Conservation (phyloP, 2,329 filamentous ascomycete genomes). For the Rhinocladiella mackenziei region DNA sequence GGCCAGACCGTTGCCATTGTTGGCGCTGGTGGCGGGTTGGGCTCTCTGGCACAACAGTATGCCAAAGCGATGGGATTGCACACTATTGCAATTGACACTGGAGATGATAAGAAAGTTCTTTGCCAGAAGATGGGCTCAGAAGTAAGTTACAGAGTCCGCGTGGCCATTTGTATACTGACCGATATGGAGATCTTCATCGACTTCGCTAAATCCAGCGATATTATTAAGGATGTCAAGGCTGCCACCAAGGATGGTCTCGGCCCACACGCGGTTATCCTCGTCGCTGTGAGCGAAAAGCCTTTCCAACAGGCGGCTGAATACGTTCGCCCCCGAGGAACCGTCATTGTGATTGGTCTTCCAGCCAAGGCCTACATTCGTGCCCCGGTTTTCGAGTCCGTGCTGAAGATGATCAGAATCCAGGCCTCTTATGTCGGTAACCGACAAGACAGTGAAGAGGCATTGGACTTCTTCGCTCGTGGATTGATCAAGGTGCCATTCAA, state of each 20-base stretch:
- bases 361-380: constrained; percentile 74
- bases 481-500: constrained; percentile 86
- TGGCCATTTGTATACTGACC: constrained; percentile 10
- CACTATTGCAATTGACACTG: constrained; percentile 76
- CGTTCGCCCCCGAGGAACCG: constrained; percentile 73
- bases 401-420: constrained; percentile 87
- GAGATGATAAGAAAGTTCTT: constrained; percentile 73
- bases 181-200: constrained; percentile 63
- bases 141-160: constrained; percentile 27
- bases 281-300: constrained; percentile 83
- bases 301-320: constrained; percentile 93
- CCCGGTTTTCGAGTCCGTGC: constrained; percentile 83
- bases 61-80: constrained; percentile 84
- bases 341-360: constrained; percentile 86
- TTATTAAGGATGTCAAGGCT: constrained; percentile 79
- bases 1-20: constrained; percentile 80
- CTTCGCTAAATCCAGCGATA: constrained; percentile 69
- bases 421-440: constrained; percentile 93
- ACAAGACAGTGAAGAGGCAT: constrained; percentile 78
- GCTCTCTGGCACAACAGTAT: constrained; percentile 77
- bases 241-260: constrained; percentile 76
- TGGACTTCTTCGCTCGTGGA: constrained; percentile 83
- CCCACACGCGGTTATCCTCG: constrained; percentile 79
- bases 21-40: constrained; percentile 79
- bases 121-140: constrained; percentile 63